Evolutionary conservation across 768 basidiomycete genomes (phyloP).

Genomic region (Auricularia cornea): DNA sequence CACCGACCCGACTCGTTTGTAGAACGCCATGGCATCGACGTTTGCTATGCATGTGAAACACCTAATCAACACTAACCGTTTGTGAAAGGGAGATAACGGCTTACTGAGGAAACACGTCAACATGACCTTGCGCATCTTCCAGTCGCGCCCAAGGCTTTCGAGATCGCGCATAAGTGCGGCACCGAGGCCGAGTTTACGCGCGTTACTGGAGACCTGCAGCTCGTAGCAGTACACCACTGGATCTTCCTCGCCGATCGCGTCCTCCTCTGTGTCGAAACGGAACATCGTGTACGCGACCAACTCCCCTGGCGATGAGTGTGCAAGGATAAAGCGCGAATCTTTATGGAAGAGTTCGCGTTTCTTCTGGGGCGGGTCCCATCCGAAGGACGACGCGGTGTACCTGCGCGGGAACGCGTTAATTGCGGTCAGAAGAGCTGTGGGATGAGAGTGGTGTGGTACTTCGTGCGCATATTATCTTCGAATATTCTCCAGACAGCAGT

Average conservation of each 20-base stretch:
- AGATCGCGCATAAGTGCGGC: conserved; percentile 43
- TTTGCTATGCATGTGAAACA: conserved; percentile 33
- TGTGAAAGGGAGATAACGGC: conserved; percentile 5
- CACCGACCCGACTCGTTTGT: conserved; percentile 45
- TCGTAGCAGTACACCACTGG: conserved; percentile 76
- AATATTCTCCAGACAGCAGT: conserved; percentile 43
- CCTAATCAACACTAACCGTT: conserved; percentile 4
- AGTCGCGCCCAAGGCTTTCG: conserved; percentile 39
- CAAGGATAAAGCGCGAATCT: conserved; percentile 52
- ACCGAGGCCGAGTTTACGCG: conserved; percentile 52
- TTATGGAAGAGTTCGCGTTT: conserved; percentile 50
- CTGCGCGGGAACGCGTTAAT: conserved; percentile 26
- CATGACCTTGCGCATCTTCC: conserved; percentile 59
- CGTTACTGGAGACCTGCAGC: conserved; percentile 45
- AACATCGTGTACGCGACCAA: conserved; percentile 46
- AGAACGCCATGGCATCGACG: conserved; percentile 39
- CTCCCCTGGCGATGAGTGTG: conserved; percentile 14
- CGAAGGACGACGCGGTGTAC: conserved; percentile 49
- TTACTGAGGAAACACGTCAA: conserved; percentile 73
- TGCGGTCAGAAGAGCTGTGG: not conserved
- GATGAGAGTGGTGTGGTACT: conserved; percentile 19
- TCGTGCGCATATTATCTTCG: conserved; percentile 51
- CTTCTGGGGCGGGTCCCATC: conserved; percentile 56
- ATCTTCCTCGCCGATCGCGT: conserved; percentile 23
- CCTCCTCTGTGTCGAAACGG: conserved; percentile 63